These are phyloP conservation scores for Pseudogymnoascus sp. DNA, from an alignment of 2,329 filamentous ascomycete genomes.

Conservation along the genomic window DNA sequence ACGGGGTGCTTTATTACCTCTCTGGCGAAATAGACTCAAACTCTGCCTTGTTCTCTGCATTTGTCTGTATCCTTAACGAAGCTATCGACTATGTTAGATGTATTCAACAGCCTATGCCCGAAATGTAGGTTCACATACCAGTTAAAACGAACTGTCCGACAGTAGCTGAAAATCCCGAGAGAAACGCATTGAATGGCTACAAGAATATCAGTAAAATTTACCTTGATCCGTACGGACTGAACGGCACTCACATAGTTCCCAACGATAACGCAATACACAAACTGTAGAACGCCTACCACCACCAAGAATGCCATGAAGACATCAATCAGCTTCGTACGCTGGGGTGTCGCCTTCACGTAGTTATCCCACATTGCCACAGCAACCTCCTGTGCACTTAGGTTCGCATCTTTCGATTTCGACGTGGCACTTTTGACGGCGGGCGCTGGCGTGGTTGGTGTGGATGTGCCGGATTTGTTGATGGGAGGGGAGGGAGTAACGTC, in stretches of 20 bases:
- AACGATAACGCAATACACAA: conserved; percentile 82
- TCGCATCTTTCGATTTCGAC: conserved; percentile 20
- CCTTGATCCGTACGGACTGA: not conserved
- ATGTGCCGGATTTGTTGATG: conserved; percentile 19
- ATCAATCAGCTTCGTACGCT: conserved; percentile 88
- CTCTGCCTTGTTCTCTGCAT: conserved; percentile 70
- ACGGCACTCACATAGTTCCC: conserved; percentile 79
- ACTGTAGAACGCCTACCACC: conserved; percentile 81
- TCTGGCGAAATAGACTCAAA: conserved; percentile 74
- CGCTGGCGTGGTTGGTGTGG: conserved; percentile 25
- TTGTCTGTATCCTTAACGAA: conserved; percentile 85
- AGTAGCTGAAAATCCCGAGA: conserved; percentile 87
- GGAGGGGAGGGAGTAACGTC: conserved; percentile 22
- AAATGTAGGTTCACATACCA: conserved; percentile 43
- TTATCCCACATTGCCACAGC: conserved; percentile 64
- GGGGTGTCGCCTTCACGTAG: conserved; percentile 75
- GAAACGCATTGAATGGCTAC: conserved; percentile 97
- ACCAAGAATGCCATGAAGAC: conserved; percentile 84
- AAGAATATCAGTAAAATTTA: conserved; percentile 15
- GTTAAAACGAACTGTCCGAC: conserved; percentile 98
- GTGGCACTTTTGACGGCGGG: conserved; percentile 18
- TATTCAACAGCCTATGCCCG: not conserved
- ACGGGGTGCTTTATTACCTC: conserved; percentile 46
- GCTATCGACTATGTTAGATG: conserved; percentile 34
- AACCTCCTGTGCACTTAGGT: conserved; percentile 44